Evolutionary conservation across 306 rosid genomes (phyloP).

Genomic region (Trifolium dubium): DNA sequence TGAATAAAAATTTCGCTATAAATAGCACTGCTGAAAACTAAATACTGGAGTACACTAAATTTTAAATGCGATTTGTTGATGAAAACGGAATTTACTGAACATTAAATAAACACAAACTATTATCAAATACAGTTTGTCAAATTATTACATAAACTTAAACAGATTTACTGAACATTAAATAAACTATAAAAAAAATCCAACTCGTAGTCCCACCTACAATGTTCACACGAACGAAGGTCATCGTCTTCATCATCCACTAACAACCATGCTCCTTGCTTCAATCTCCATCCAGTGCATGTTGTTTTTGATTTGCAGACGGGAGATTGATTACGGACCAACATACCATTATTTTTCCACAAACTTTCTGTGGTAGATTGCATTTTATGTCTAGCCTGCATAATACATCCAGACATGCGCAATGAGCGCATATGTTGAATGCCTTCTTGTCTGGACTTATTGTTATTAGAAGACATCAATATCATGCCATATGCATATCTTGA

Average conservation of each 20-base stretch:
- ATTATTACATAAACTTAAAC: too few species aligned
- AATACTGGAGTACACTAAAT: too few species aligned
- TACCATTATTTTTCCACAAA: constrained; percentile 9
- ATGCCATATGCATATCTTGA: constrained; percentile 45
- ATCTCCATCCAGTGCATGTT: constrained; percentile 37
- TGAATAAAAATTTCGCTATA: too few species aligned
- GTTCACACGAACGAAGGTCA: constrained; percentile 17
- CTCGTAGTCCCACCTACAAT: constrained; percentile 46
- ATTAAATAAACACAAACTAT: too few species aligned
- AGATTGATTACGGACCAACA: not conserved
- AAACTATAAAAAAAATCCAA: not conserved
- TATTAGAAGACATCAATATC: not conserved
- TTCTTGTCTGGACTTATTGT: not conserved
- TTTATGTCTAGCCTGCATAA: constrained; percentile 8
- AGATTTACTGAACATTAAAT: too few species aligned
- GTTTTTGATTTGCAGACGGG: not conserved
- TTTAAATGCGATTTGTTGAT: too few species aligned
- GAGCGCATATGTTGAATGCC: constrained; percentile 20
- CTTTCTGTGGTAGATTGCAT: fast-evolving
- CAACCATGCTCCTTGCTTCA: not conserved
- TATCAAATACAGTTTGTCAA: too few species aligned
- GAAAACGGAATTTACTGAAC: too few species aligned
- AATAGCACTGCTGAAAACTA: too few species aligned
- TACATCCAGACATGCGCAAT: constrained; percentile 17
- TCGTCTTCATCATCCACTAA: constrained; percentile 30